Percentiles rank a stretch among this genome's conserved stretches.
phyloP scores from a whole-genome alignment of 352 stramenopile species.

The Pythium periplocum region DNA sequence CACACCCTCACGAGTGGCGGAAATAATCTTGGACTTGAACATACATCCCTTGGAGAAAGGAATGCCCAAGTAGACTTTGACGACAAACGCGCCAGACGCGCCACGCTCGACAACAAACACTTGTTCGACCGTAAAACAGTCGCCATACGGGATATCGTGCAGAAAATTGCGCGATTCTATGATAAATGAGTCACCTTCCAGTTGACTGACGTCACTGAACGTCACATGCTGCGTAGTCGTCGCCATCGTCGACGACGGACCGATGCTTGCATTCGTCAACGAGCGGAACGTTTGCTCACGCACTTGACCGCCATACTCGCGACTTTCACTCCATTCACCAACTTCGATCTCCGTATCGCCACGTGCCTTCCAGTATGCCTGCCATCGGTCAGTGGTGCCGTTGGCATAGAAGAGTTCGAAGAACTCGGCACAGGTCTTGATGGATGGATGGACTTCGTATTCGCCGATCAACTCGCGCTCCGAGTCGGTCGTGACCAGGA shows the following conservation, averaged over 20 bases:
- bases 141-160: conserved; percentile 84
- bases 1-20: conserved; percentile 59
- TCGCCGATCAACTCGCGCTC: conserved; percentile 70
- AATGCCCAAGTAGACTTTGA: conserved; percentile 66
- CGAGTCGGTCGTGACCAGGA: conserved; percentile 59
- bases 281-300: conserved; percentile 61
- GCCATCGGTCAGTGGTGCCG: conserved; percentile 35
- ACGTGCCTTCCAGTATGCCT: conserved; percentile 62
- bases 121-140: conserved; percentile 81
- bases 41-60: conserved; percentile 86
- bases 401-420: conserved; percentile 71
- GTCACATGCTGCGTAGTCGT: conserved; percentile 68
- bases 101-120: conserved; percentile 50
- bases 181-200: conserved; percentile 43
- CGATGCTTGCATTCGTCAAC: conserved; percentile 79
- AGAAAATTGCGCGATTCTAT: conserved; percentile 61
- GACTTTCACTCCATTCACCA: conserved; percentile 53
- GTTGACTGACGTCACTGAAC: conserved; percentile 30
- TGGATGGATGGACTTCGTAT: conserved; percentile 46
- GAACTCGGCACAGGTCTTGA: conserved; percentile 49
- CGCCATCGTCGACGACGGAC: conserved; percentile 77
- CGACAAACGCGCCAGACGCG: conserved; percentile 36
- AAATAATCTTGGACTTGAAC: conserved; percentile 90
- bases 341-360: conserved; percentile 72
- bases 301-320: conserved; percentile 64